Base-by-base conservation (phyloP, 2,329 filamentous ascomycete species). In the Fusarium brachygibbosum region DNA sequence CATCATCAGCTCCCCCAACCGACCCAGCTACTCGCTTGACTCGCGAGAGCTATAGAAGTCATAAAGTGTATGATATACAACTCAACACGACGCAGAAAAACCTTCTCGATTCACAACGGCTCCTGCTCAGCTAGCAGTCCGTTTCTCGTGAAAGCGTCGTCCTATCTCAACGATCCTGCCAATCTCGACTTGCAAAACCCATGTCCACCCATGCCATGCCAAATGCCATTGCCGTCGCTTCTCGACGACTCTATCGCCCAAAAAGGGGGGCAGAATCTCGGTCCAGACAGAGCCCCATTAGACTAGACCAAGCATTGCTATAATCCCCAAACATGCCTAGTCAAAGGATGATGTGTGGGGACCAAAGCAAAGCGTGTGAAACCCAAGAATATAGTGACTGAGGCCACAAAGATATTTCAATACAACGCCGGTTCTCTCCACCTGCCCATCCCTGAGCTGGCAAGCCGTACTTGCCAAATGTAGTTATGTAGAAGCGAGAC, bases 61-160 rank as follows among this genome's bases (percentile, higher is more conserved):
- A 69, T 67, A 66, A 63, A 69, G 58, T 67, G 61, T 75, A 71
- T 71, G 63, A 66, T 72, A 74, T 60, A 73, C 57, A 49, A 63
- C 66, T 52, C 41, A 58, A 34, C 35, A 48, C 31, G 25, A 37
- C 59, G n/a, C 13, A 44, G 23, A 52, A 41, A 58, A 63, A 28
- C 29, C 60, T 37, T 42, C 40, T 59, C 29, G 40, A 25, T 58
- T 46, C 49, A 25, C 35, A 32, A 37, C 55, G 45, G 55, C 31
- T 25, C 29, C 61, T 63, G 44, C 41, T 63, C 49, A 52, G 23
- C 54, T 63, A 64, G 60, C 68, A 71, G 59, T 9, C 57, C 61
- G 52, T 41, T 48, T 58, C 23, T 45, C 32, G 31, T 32, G 28
- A 14, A 46, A 31, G 38, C 21, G 23, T 10, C 41, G 37, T 34